Percentiles rank a stretch among this genome's conserved stretches.
Evolutionary conservation across 192 early-diverging fungal genomes (phyloP).

Genomic region (Coemansia sp.): DNA sequence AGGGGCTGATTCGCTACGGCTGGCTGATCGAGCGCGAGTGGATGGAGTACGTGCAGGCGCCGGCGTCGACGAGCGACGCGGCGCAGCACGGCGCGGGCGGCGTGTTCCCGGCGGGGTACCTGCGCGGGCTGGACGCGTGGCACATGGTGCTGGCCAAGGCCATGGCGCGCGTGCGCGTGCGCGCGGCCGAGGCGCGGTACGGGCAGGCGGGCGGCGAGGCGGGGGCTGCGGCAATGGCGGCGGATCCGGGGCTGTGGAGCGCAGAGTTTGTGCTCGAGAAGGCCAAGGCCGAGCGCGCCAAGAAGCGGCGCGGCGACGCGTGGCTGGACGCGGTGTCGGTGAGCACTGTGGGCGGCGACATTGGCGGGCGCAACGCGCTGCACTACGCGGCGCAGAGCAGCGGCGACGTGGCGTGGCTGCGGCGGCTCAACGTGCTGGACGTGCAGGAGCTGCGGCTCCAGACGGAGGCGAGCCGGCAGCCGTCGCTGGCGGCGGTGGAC

Average conservation of each 20-base stretch:
- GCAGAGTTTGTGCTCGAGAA: conserved; percentile 34
- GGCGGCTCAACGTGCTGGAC: conserved; percentile 24
- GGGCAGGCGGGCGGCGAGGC: background rate
- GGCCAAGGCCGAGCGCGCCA: conserved; percentile 24
- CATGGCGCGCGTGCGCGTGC: conserved; percentile 20
- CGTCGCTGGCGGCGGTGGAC: conserved; percentile 23
- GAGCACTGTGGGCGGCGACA: conserved; percentile 15
- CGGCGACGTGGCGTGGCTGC: conserved; percentile 35
- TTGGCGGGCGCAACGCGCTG: conserved; percentile 37
- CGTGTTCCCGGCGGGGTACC: conserved; percentile 21
- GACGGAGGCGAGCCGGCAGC: conserved; percentile 2
- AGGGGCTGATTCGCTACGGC: conserved; percentile 42
- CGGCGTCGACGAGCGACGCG: too few relatives aligned
- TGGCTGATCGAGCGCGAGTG: conserved; percentile 47
- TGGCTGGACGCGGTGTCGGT: conserved; percentile 42
- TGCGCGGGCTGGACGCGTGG: conserved; percentile 36
- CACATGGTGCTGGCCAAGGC: conserved; percentile 24
- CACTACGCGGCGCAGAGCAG: conserved; percentile 38
- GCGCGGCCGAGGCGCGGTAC: conserved; percentile 9
- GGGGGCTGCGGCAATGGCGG: too few relatives aligned
- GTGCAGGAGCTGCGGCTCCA: conserved; percentile 21
- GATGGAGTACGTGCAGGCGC: conserved; percentile 22
- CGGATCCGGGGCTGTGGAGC: conserved; percentile 33
- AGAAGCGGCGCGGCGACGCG: conserved; percentile 14
- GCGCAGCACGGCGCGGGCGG: background rate